phyloP scores from a whole-genome alignment of 345 rosid genomes.

The Eucalyptus viminalis region DNA sequence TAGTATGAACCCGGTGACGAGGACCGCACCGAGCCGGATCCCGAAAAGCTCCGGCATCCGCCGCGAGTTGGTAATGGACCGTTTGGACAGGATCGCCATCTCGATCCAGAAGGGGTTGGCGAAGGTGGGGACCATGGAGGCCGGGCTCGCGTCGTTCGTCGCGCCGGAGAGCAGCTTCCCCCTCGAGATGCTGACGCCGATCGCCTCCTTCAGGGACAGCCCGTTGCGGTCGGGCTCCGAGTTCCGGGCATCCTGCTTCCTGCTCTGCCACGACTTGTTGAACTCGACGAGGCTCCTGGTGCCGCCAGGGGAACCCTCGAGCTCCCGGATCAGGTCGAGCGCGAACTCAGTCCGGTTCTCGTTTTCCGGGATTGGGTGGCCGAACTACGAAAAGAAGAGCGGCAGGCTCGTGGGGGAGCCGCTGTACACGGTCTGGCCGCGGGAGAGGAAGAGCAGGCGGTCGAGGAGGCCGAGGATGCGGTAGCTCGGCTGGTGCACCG shows the following conservation, averaged over 20 bases:
- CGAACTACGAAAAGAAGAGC: constrained; percentile 52
- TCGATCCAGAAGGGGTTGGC: constrained; percentile 85
- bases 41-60: constrained; percentile 82
- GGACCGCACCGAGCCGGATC: constrained; percentile 54
- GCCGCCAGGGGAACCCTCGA: constrained; percentile 81
- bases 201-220: constrained; percentile 78
- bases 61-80: constrained; percentile 52
- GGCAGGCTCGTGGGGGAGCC: constrained; percentile 69
- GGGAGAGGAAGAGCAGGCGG: constrained; percentile 63
- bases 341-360: constrained; percentile 89
- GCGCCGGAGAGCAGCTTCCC: constrained; percentile 79
- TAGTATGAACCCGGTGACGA: constrained; percentile 79
- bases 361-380: constrained; percentile 73
- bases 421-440: constrained; percentile 87
- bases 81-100: constrained; percentile 47
- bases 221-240: constrained; percentile 17
- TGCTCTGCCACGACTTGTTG: constrained; percentile 64
- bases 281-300: constrained; percentile 71
- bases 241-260: constrained; percentile 22
- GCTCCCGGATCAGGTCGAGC: constrained; percentile 69
- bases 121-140: constrained; percentile 67
- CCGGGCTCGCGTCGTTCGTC: constrained; percentile 4
- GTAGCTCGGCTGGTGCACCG: constrained; percentile 91
- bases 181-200: constrained; percentile 68
- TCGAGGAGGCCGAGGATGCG: constrained; percentile 69